Conservation (phyloP, 2,329 filamentous ascomycete species). For the Cordyceps militaris region DNA sequence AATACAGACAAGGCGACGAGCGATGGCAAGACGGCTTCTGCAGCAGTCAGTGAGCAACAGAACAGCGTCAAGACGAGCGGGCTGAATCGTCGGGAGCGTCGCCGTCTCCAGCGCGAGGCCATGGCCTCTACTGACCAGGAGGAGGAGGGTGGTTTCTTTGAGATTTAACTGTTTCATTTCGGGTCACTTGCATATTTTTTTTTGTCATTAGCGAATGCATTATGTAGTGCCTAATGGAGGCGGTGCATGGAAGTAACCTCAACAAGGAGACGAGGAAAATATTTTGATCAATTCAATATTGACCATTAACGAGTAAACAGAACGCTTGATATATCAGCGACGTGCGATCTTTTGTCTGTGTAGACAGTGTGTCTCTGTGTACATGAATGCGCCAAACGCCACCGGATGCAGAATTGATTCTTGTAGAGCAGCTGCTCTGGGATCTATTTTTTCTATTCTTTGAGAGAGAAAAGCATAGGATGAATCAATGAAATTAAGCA, state of each 20-base stretch:
- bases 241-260: not conserved
- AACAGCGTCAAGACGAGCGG: slow-evolving; percentile 20
- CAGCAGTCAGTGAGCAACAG: slow-evolving; percentile 15
- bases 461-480: not conserved
- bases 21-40: slow-evolving; percentile 16
- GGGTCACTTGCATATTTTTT: not conserved
- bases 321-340: not conserved
- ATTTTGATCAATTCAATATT: not conserved
- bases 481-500: not conserved
- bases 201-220: slow-evolving; percentile 11
- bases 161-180: slow-evolving; percentile 20
- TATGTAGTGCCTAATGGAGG: not conserved
- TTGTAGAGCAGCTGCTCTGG: not conserved
- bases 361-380: not conserved
- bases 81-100: slow-evolving; percentile 31
- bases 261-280: not conserved
- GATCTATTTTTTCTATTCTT: not conserved
- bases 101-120: slow-evolving; percentile 28
- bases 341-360: not conserved
- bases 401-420: not conserved
- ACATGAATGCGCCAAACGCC: not conserved
- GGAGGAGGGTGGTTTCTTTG: slow-evolving; percentile 51
- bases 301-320: not conserved
- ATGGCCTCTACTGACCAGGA: slow-evolving; percentile 31
- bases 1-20: slow-evolving; percentile 20